phyloP scores from a whole-genome alignment of 116 monocot species.

The Iris pallida region DNA sequence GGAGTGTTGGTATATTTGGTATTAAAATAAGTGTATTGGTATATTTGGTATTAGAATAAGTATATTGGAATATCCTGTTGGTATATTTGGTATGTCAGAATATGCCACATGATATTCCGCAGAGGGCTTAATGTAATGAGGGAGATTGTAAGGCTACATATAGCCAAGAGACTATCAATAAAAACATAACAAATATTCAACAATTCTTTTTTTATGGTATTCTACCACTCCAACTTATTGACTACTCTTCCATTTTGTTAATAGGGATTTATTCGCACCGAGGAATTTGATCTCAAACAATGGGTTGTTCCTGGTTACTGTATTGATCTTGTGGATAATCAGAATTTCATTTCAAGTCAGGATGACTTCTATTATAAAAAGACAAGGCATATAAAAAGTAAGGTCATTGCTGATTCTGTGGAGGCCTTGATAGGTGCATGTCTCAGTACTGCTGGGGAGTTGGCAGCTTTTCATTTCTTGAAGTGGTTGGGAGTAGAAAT shows the following conservation, averaged over 20 bases:
- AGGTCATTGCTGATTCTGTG: slow-evolving; percentile 47
- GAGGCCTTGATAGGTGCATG: slow-evolving; percentile 60
- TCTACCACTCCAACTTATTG: too few relatives aligned
- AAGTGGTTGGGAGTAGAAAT: slow-evolving; percentile 43
- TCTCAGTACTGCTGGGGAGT: slow-evolving; percentile 43
- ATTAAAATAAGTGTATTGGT: too few relatives aligned
- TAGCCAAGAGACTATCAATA: too few relatives aligned
- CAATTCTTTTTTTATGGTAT: too few relatives aligned
- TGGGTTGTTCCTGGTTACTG: slow-evolving; percentile 38
- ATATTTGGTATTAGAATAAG: too few relatives aligned
- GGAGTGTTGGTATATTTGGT: too few relatives aligned
- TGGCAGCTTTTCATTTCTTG: slow-evolving; percentile 36
- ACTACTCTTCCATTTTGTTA: slow-evolving; percentile 1
- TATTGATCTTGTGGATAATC: neutral
- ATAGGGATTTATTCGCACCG: slow-evolving; percentile 55
- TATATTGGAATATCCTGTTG: too few relatives aligned
- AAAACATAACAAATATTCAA: too few relatives aligned
- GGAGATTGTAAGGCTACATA: too few relatives aligned
- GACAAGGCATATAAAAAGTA: slow-evolving; percentile 37
- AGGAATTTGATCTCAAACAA: slow-evolving; percentile 38
- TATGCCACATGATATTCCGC: too few relatives aligned
- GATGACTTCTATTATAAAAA: slow-evolving; percentile 23
- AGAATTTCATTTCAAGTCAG: neutral
- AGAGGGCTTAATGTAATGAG: too few relatives aligned
- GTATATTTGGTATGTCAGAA: too few relatives aligned